Conservation (phyloP, 2,329 filamentous ascomycete species). For the Didymellaceae sp. region DNA sequence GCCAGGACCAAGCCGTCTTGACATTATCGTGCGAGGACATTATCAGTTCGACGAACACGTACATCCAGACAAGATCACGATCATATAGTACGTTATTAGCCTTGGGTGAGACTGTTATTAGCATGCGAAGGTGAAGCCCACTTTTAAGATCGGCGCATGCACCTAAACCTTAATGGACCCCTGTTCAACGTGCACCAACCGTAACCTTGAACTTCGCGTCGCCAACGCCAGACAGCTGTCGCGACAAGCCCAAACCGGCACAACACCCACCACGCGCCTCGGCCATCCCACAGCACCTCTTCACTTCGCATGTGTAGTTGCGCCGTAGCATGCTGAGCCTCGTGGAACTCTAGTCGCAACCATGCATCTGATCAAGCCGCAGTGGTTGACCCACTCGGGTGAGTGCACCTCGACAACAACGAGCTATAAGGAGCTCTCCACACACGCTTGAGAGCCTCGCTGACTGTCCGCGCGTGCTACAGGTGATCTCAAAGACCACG, state of each 20-base stretch:
- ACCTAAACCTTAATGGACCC: conserved; percentile 41
- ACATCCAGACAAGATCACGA: too few relatives aligned
- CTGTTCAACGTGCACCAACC: conserved; percentile 33
- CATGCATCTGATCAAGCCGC: conserved; percentile 81
- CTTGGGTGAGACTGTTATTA: background rate
- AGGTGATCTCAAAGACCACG: conserved; percentile 97
- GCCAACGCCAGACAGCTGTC: conserved; percentile 38
- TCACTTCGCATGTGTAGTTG: conserved; percentile 28
- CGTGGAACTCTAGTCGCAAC: conserved; percentile 30
- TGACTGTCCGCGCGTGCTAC: conserved; percentile 27
- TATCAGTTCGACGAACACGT: too few relatives aligned
- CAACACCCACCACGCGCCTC: conserved; percentile 22
- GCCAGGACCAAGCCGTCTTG: too few relatives aligned
- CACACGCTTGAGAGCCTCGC: conserved; percentile 3
- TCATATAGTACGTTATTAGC: too few relatives aligned
- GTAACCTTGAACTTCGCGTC: conserved; percentile 40
- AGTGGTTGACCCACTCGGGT: conserved; percentile 95
- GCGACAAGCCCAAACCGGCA: conserved; percentile 31
- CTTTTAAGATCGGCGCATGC: conserved; percentile 37
- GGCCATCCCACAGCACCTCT: conserved; percentile 6
- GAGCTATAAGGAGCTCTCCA: conserved; percentile 6
- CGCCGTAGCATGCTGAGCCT: conserved; percentile 34
- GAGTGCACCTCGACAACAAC: conserved; percentile 41
- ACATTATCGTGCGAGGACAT: too few relatives aligned
- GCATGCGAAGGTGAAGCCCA: conserved; percentile 15